Evolutionary conservation across 495 filamentous ascomycete genomes (phyloP).

Genomic region (Cairneyella variabilis): DNA sequence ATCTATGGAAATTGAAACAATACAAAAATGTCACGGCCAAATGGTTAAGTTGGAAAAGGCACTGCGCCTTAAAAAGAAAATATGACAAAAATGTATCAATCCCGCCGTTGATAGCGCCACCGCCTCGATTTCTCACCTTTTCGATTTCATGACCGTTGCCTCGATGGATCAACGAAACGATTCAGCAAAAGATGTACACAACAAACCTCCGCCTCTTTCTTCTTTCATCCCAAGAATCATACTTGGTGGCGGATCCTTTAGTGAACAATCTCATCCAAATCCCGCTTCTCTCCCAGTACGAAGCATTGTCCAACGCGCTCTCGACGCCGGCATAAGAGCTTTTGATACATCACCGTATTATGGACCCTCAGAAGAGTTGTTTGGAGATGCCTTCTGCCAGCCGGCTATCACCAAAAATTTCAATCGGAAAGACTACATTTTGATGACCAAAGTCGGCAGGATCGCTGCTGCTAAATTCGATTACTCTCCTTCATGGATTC

Average conservation of each 20-base stretch:
- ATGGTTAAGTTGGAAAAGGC: too few relatives aligned
- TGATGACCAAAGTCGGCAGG: constrained; percentile 65
- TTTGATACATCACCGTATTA: constrained; percentile 98
- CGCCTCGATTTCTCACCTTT: too few relatives aligned
- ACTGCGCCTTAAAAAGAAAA: too few relatives aligned
- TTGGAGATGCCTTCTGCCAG: constrained; percentile 72
- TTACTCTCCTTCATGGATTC: constrained; percentile 58
- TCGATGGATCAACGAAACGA: too few relatives aligned
- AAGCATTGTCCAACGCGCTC: constrained; percentile 10
- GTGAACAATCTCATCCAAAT: constrained; percentile 5
- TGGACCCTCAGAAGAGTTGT: constrained; percentile 80
- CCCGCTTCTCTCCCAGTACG: constrained; percentile 7
- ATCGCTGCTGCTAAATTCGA: constrained; percentile 55
- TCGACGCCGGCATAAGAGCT: constrained; percentile 26
- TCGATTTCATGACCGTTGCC: too few relatives aligned
- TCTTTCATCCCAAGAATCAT: too few relatives aligned
- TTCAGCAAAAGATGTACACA: too few relatives aligned
- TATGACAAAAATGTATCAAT: too few relatives aligned
- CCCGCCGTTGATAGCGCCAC: too few relatives aligned
- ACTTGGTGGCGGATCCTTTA: constrained; percentile 13
- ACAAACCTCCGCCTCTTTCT: too few relatives aligned
- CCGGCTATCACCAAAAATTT: constrained; percentile 29
- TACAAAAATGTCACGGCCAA: too few relatives aligned
- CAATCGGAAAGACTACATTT: constrained; percentile 9
- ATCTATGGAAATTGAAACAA: too few relatives aligned